Percentiles rank a stretch among this genome's conserved stretches.
These are phyloP conservation scores for Naegleria gruberi DNA, from an alignment of 208 protist species.

Conservation along the genomic window DNA sequence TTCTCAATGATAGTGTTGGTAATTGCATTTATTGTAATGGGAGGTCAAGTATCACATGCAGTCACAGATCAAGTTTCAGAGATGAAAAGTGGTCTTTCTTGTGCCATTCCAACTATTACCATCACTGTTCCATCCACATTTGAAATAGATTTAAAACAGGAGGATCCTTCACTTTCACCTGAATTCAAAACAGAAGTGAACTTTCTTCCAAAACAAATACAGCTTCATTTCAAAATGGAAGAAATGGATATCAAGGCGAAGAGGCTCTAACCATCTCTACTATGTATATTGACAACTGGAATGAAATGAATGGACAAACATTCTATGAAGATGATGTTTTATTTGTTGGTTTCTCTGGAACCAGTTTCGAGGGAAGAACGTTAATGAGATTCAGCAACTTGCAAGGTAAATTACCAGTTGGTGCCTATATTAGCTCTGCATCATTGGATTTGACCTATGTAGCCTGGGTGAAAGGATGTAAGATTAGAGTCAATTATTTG, in stretches of 20 bases:
- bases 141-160: neutral
- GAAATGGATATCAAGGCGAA: neutral
- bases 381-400: neutral
- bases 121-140: neutral
- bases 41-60: neutral
- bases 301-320: neutral
- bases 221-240: neutral
- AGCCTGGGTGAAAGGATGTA: neutral
- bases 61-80: neutral
- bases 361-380: neutral
- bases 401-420: neutral
- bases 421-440: neutral
- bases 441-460: neutral
- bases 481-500: neutral
- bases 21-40: neutral
- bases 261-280: neutral
- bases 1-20: neutral
- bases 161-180: neutral
- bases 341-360: neutral
- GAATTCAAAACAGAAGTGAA: neutral
- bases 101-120: neutral
- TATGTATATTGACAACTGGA: neutral
- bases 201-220: neutral
- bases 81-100: neutral
- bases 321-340: neutral